Conservation (phyloP, 2,329 filamentous ascomycete genomes). For the Pyrenochaeta sp. region DNA sequence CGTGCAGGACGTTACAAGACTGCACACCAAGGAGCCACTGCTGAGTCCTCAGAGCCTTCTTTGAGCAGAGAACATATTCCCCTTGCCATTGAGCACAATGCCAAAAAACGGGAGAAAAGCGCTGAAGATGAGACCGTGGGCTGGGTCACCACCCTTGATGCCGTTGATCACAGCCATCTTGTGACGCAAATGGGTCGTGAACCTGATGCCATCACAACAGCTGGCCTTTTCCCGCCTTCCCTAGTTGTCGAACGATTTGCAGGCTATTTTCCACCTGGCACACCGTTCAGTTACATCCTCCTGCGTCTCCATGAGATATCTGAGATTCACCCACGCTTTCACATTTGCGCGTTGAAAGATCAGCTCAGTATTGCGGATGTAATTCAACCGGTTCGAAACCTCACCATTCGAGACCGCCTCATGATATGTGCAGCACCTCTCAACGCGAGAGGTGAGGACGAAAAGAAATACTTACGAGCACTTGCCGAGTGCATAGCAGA, state of each 20-base stretch:
- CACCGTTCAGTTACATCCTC: conserved; percentile 84
- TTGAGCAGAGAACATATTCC: conserved; percentile 11
- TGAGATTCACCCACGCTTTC: conserved; percentile 69
- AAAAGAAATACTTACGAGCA: conserved; percentile 62
- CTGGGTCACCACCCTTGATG: conserved; percentile 79
- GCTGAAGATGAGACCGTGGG: conserved; percentile 60
- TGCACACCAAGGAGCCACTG: conserved; percentile 63
- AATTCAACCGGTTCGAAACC: conserved; percentile 72
- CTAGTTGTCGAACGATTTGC: conserved; percentile 77
- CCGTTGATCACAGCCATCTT: conserved; percentile 71
- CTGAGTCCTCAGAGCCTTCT: conserved; percentile 24
- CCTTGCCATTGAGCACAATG: conserved; percentile 28
- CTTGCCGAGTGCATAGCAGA: conserved; percentile 75
- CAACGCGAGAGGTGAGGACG: conserved; percentile 58
- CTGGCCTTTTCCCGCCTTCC: conserved; percentile 77
- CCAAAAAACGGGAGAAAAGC: conserved; percentile 11
- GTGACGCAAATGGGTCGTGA: conserved; percentile 68
- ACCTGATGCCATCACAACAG: conserved; percentile 70
- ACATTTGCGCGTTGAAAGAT: conserved; percentile 71
- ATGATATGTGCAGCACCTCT: conserved; percentile 77
- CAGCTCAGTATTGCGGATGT: conserved; percentile 73
- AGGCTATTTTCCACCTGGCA: conserved; percentile 79
- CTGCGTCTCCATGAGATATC: conserved; percentile 75
- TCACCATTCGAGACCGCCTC: conserved; percentile 77
- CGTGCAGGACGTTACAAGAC: conserved; percentile 87